phyloP scores from a whole-genome alignment of 1,284 basidiomycete species.

The Coniferiporia weirii region DNA sequence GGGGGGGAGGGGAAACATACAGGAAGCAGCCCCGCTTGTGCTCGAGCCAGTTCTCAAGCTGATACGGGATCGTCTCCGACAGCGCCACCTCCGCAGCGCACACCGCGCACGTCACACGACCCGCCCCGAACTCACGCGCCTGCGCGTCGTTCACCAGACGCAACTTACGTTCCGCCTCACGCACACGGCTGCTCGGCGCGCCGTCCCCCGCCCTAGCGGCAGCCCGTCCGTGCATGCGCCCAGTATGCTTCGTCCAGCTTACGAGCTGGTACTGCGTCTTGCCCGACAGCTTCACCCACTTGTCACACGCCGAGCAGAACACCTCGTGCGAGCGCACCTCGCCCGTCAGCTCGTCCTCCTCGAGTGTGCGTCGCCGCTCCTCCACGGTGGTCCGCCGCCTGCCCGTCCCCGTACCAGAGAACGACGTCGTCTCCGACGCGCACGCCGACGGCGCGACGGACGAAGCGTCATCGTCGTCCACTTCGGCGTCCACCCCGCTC shows the following conservation, averaged over 20 bases:
- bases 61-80: slow-evolving; percentile 6
- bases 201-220: not conserved
- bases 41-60: slow-evolving; percentile 12
- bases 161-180: slow-evolving; percentile 17
- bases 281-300: slow-evolving; percentile 15
- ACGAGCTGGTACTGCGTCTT: slow-evolving; percentile 7
- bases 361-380: slow-evolving; percentile 11
- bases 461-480: slow-evolving; percentile 13
- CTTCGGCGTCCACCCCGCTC: not conserved
- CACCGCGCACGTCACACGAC: slow-evolving; percentile 8
- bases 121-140: slow-evolving; percentile 10
- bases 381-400: not conserved
- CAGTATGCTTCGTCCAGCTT: slow-evolving; percentile 12
- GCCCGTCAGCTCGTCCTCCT: slow-evolving; percentile 12
- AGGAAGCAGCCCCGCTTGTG: slow-evolving; percentile 9
- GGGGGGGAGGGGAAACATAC: not conserved
- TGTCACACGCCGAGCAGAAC: slow-evolving; percentile 11
- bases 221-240: slow-evolving; percentile 10
- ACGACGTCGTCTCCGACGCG: slow-evolving; percentile 5
- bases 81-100: slow-evolving; percentile 10
- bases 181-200: slow-evolving; percentile 14
- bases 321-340: slow-evolving; percentile 16
- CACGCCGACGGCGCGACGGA: slow-evolving; percentile 13
- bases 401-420: not conserved
- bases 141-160: slow-evolving; percentile 18